Base-by-base conservation (phyloP, 108 stramenopile species). In the Stephanodiscus triporus region DNA sequence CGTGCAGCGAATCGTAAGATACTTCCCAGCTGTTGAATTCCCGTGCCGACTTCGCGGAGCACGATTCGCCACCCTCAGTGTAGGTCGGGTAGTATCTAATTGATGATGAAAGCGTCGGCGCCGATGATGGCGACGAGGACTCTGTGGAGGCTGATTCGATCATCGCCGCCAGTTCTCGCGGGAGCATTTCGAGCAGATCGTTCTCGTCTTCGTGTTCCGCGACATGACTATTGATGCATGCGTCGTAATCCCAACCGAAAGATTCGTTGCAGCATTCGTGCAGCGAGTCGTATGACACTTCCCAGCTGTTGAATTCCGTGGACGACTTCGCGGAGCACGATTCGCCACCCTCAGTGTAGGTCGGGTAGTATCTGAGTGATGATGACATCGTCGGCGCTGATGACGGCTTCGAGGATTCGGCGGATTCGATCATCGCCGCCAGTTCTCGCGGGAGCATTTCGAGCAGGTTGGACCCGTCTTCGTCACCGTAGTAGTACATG, bases 241-340 rank as follows among this genome's bases (percentile, higher is more conserved):
- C 34, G 38, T 70, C 42, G 9, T 56, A 58, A 57, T 59, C 69
- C 69, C 68, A 69, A 20, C 54, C 43, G 24, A 70, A 70, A 16
- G 38, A 40, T 57, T 45, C 55, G 43, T 70, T 57, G 45, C 69
- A 59, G 55, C 69, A 70, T 57, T 59, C 69, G 10, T 70, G 40
- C 24, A 57, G 20, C 20, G 63, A 48, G 26, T 42, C 30, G 47
- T 45, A 43, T 2, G 63, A 65, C 24, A 47, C 63, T 9, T 65
- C 63, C 63, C 63, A 65, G 24, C 63, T 65, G 26, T 29, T 45
- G 34, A 65, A 65, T 23, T 13, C 6, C 20, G 22, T 0, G 6
- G 63, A 6, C 24, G 63, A 43, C 26, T 65, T 65, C 6, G 63
- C 10, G 6, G 63, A 65, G 27, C 63, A 65, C 20, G 23, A 53